Evolutionary conservation across 176 grass and related monocot species (phyloP).

Genomic region (Carex myosuroides): DNA sequence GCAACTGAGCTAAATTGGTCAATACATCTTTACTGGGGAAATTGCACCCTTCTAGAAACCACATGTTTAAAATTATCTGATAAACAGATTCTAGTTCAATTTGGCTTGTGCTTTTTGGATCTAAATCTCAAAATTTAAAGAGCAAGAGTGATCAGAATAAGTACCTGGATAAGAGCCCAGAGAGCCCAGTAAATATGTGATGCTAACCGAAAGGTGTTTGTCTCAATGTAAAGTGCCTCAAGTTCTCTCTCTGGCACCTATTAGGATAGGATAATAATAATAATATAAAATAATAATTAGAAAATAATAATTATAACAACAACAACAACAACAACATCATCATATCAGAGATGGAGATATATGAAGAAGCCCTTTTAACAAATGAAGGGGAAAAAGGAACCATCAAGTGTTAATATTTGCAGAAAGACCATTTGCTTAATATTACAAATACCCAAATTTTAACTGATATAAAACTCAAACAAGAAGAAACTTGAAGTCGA

Average conservation of each 20-base stretch:
- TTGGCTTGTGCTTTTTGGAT: not conserved
- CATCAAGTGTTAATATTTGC: not conserved
- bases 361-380: not conserved
- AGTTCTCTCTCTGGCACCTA: constrained; percentile 56
- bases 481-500: not conserved
- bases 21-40: not conserved
- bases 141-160: not conserved
- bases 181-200: constrained; percentile 89
- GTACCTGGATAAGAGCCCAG: constrained; percentile 95
- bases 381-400: not conserved
- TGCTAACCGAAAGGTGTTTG: constrained; percentile 85
- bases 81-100: not conserved
- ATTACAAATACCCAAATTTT: not conserved
- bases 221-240: constrained; percentile 66
- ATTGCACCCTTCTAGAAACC: not conserved
- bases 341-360: not conserved
- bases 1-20: not conserved
- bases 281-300: not conserved
- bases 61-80: not conserved
- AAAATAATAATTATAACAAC: not conserved
- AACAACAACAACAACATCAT: too few relatives aligned
- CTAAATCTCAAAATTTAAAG: not conserved
- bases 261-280: not conserved
- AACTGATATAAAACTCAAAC: not conserved
- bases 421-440: not conserved